Base-by-base conservation (phyloP, 2,329 filamentous ascomycete genomes). In the Stylonectria norvegica region DNA sequence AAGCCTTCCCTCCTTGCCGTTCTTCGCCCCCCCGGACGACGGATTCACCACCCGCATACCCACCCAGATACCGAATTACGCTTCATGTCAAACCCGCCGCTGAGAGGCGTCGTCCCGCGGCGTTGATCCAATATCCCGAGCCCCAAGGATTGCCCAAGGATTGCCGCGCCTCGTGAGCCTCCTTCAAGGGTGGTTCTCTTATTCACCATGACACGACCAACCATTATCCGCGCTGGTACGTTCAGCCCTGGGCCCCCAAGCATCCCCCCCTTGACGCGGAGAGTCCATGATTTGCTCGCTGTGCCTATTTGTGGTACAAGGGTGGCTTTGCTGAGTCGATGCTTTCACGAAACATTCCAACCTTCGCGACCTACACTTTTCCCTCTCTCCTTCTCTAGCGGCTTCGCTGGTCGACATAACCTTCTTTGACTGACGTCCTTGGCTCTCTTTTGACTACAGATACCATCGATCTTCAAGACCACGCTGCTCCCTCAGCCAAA, bases 381-480 rank as follows among this genome's bases (percentile, higher is more conserved):
- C 36, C 19, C 25, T 38, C 19, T 49, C 45, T 47, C n/a, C n/a
- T n/a, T n/a, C n/a, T n/a, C n/a, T n/a, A n/a, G n/a, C 20, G 16
- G 20, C 38, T 34, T 34, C 34, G 31, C 37, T 45, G 31, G 35
- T 34, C 40, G 40, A 31, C n/a, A n/a, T n/a, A n/a, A n/a, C n/a
- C 17, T 17, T 43, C 33, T 16, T 18, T 32, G 31, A 54, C 53
- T 58, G 38, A 59, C 49, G 12, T 34, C 37, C 9, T 28, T 37
- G 35, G 38, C 43, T 36, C 34, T 19, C 43, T 48, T 42, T 20
- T 38, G 31, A 38, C 18, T 46, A 32, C 42, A 95, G 91, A 97
- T 72, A 94, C 91, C 48, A 86, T 96, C 68, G 93, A 97, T 70
- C 81, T 97, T 37, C 93, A 97, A 76, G 81, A 89, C 67, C 86